These are phyloP conservation scores for Fusarium sp. DNA, from an alignment of 2,329 filamentous ascomycete species.

Conservation along the genomic window DNA sequence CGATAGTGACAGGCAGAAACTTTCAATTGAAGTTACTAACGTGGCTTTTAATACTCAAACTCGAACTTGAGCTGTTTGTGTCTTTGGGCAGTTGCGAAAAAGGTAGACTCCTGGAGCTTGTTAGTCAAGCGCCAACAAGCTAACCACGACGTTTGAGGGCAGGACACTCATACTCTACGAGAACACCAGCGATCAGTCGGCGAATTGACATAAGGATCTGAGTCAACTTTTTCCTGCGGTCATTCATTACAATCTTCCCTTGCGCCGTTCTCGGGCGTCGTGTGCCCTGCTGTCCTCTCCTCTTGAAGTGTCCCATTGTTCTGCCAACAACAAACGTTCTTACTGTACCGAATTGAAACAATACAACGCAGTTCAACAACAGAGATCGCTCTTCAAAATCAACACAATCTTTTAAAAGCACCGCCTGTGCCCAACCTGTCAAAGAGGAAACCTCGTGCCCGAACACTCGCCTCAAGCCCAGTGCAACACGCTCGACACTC, in stretches of 20 bases:
- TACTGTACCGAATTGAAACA: neutral
- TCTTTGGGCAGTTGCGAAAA: neutral
- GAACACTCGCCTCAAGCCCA: neutral
- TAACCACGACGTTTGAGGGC: neutral
- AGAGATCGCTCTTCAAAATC: rapidly evolving
- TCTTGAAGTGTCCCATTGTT: neutral
- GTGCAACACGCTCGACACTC: neutral
- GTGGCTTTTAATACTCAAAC: rapidly evolving
- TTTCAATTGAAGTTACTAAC: neutral
- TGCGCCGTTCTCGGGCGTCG: neutral
- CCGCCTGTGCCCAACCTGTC: rapidly evolving
- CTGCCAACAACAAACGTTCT: neutral
- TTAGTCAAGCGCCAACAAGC: neutral
- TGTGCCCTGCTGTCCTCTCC: neutral
- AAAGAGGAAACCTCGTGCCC: neutral
- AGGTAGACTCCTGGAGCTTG: neutral
- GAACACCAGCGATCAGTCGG: neutral
- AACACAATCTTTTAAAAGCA: rapidly evolving
- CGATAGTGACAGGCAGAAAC: too few relatives aligned
- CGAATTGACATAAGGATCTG: rapidly evolving
- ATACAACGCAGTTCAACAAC: neutral
- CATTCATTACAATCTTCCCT: rapidly evolving
- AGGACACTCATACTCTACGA: neutral
- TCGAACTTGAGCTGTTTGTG: neutral
- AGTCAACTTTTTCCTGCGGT: rapidly evolving